phyloP scores from a whole-genome alignment of 345 rosid species.

The Dimocarpus longan region DNA sequence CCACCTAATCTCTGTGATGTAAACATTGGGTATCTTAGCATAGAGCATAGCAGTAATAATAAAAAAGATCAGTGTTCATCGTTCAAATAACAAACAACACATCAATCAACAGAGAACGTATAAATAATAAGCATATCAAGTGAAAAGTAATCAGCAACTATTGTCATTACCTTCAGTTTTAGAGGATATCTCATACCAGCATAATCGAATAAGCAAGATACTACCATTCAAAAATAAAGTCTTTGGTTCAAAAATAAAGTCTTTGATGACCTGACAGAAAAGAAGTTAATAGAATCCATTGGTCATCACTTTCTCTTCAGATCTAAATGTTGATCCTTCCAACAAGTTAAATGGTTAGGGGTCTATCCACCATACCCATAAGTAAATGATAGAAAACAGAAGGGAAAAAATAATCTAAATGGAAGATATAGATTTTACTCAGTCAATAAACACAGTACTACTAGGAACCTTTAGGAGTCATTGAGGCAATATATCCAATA shows the following conservation, averaged over 20 bases:
- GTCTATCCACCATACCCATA: not conserved
- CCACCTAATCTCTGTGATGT: conserved; percentile 74
- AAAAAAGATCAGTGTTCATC: not conserved
- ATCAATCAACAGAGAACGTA: not conserved
- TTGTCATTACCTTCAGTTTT: not conserved
- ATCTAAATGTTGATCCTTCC: not conserved
- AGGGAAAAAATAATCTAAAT: not conserved
- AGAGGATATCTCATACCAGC: not conserved
- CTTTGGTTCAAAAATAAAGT: not conserved
- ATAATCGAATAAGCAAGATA: not conserved
- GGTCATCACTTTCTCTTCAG: not conserved
- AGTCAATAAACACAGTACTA: not conserved
- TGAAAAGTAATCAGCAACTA: not conserved
- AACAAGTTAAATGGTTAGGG: not conserved
- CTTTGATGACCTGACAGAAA: not conserved
- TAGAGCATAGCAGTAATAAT: conserved; percentile 10
- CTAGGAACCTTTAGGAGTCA: not conserved
- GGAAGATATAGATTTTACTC: not conserved
- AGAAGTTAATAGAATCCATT: not conserved
- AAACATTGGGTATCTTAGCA: conserved; percentile 12
- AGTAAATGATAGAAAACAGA: not conserved
- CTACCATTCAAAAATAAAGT: not conserved
- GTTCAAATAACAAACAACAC: not conserved
- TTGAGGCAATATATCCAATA: not conserved
- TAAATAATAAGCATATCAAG: conserved; percentile 11